Percentiles rank a stretch among this genome's conserved stretches.
These are phyloP conservation scores for Austroboletus festivus DNA, from an alignment of 768 basidiomycete genomes.

Conservation along the genomic window DNA sequence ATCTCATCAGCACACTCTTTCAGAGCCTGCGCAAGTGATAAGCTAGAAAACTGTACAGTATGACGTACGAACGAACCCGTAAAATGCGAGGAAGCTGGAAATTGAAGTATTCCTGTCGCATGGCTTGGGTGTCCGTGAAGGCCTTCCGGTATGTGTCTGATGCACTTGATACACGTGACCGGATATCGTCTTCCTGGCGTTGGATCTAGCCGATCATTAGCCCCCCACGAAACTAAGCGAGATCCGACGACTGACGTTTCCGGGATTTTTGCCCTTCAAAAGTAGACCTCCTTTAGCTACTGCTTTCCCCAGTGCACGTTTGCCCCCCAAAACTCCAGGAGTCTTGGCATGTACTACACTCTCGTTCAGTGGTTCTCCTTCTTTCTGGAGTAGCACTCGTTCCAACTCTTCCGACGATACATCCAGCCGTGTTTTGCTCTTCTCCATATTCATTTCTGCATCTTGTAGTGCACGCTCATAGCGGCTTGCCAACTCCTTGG, in stretches of 20 bases:
- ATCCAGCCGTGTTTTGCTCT: conserved; percentile 84
- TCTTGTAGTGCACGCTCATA: conserved; percentile 90
- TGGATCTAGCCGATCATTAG: conserved; percentile 53
- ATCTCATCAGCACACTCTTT: conserved; percentile 97
- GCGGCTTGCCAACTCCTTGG: conserved; percentile 85
- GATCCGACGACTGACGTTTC: conserved; percentile 51
- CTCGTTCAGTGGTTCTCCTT: conserved; percentile 89
- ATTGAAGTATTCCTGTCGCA: conserved; percentile 97
- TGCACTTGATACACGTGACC: conserved; percentile 76
- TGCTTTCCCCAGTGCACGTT: conserved; percentile 85
- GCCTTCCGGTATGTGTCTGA: conserved; percentile 91
- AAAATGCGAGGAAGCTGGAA: conserved; percentile 93
- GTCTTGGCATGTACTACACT: conserved; percentile 64
- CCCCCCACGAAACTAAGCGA: conserved; percentile 6
- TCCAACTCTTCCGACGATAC: conserved; percentile 91
- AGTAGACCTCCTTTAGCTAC: conserved; percentile 87
- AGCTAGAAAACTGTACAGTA: conserved; percentile 1
- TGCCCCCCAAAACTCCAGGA: conserved; percentile 59
- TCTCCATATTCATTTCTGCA: conserved; percentile 82
- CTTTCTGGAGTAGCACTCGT: conserved; percentile 87
- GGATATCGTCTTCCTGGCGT: conserved; percentile 92
- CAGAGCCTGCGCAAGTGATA: conserved; percentile 53
- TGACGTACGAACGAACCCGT: conserved; percentile 51
- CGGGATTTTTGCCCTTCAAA: conserved; percentile 90
- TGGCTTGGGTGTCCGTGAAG: conserved; percentile 81